phyloP scores from a whole-genome alignment of 2,329 filamentous ascomycete genomes.

The Basipetospora chlamydospora region DNA sequence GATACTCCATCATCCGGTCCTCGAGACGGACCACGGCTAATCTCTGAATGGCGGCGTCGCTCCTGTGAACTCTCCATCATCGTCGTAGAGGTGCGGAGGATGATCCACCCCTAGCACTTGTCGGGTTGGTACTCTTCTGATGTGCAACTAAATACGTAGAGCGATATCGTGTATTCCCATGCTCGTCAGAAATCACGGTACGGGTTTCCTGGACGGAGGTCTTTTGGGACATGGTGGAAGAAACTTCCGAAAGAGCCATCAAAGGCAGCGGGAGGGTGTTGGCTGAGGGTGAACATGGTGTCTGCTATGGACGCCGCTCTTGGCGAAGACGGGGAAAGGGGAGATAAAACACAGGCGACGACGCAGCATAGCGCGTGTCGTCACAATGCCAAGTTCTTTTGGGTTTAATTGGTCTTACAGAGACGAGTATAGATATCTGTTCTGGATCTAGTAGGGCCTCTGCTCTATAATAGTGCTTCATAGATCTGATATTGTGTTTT shows the following conservation, averaged over 20 bases:
- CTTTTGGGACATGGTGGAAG: background rate
- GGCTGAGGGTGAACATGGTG: slow-evolving; percentile 3
- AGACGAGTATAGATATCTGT: no score
- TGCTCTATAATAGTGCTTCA: no score
- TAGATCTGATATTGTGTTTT: no score
- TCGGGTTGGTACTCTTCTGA: slow-evolving; percentile 5
- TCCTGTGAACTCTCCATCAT: slow-evolving; percentile 4
- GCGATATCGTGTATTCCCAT: background rate
- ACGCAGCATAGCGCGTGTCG: no score
- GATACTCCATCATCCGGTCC: slow-evolving; percentile 1
- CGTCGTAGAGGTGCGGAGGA: slow-evolving; percentile 6
- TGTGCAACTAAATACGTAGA: slow-evolving; percentile 1
- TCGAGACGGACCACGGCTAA: slow-evolving; percentile 4
- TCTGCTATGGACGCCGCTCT: background rate
- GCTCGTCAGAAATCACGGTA: background rate
- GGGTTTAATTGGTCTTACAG: no score
- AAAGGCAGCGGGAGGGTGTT: slow-evolving; percentile 7
- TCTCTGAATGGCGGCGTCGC: slow-evolving; percentile 5
- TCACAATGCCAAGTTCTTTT: no score
- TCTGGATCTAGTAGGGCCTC: no score
- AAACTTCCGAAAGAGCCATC: background rate
- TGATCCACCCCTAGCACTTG: slow-evolving; percentile 6
- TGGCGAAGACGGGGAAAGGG: no score
- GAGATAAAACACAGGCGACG: no score
- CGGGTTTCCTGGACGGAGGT: background rate